Conservation (phyloP, 768 basidiomycete genomes). For the Naganishia kalamii region DNA sequence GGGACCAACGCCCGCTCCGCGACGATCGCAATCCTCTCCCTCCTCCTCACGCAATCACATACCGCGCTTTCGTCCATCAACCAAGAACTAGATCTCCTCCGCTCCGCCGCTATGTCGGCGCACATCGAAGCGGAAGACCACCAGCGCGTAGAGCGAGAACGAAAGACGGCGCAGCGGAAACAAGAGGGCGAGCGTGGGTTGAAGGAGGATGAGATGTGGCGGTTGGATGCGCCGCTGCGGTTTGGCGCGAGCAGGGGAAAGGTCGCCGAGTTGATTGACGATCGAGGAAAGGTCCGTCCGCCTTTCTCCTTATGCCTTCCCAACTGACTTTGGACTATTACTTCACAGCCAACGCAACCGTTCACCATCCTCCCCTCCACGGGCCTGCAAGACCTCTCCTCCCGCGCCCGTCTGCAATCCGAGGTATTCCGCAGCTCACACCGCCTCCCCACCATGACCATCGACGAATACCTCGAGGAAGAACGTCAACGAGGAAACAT, state of each 20-base stretch:
- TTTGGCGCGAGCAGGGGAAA: slow-evolving; percentile 53
- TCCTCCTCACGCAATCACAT: slow-evolving; percentile 65
- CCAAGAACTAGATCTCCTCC: slow-evolving; percentile 67
- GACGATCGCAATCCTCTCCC: slow-evolving; percentile 63
- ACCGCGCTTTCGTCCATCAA: slow-evolving; percentile 61
- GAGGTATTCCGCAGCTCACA: slow-evolving; percentile 81
- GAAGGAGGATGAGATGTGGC: slow-evolving; percentile 61
- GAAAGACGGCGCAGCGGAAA: slow-evolving; percentile 21
- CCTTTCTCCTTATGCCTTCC: background rate
- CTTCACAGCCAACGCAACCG: slow-evolving; percentile 68
- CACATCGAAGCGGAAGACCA: slow-evolving; percentile 23
- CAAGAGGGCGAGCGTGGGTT: slow-evolving; percentile 32
- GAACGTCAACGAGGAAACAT: slow-evolving; percentile 79
- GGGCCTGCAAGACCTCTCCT: slow-evolving; percentile 46
- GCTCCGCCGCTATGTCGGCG: slow-evolving; percentile 18
- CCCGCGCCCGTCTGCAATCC: slow-evolving; percentile 65
- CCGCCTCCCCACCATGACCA: slow-evolving; percentile 85
- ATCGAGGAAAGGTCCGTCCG: slow-evolving; percentile 63
- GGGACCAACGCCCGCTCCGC: slow-evolving; percentile 35
- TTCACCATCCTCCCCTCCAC: slow-evolving; percentile 84
- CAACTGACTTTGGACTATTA: slow-evolving; percentile 21
- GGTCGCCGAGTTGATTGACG: slow-evolving; percentile 56
- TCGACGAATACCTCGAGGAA: slow-evolving; percentile 87
- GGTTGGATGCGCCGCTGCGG: slow-evolving; percentile 53
- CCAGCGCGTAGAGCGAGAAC: slow-evolving; percentile 47